phyloP scores from a whole-genome alignment of 2,329 filamentous ascomycete genomes.

The Penicillium griseofulvum region DNA sequence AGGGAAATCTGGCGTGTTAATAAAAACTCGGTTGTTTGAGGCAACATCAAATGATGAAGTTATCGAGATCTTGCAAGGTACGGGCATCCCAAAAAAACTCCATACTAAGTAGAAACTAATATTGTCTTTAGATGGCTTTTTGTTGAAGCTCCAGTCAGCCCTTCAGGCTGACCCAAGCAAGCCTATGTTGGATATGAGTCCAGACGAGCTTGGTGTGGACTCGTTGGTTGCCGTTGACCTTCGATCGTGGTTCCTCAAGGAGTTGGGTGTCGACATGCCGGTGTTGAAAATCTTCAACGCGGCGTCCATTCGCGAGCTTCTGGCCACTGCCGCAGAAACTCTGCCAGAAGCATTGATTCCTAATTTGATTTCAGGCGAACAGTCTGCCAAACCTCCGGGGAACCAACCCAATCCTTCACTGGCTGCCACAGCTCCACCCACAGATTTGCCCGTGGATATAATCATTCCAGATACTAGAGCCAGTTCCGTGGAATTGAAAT shows the following conservation, averaged over 20 bases:
- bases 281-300: constrained; percentile 27
- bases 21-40: constrained; percentile 17
- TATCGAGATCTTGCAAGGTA: constrained; percentile 17
- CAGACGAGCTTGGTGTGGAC: constrained; percentile 25
- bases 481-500: background rate
- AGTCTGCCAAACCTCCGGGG: background rate
- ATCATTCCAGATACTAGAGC: background rate
- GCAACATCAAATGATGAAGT: constrained; percentile 13
- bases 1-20: constrained; percentile 10
- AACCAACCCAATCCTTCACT: background rate
- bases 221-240: constrained; percentile 28
- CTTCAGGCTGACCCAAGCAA: constrained; percentile 18
- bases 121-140: constrained; percentile 12
- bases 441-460: background rate
- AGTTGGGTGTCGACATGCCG: constrained; percentile 23
- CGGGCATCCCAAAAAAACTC: background rate
- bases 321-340: constrained; percentile 9
- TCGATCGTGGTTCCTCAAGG: constrained; percentile 26
- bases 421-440: background rate
- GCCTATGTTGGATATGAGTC: constrained; percentile 16
- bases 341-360: constrained; percentile 13
- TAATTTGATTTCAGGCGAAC: background rate
- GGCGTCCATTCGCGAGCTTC: constrained; percentile 18
- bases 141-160: constrained; percentile 16
- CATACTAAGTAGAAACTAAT: background rate